phyloP scores from a whole-genome alignment of 2,329 filamentous ascomycete genomes.

The Penicillium vulpinum region DNA sequence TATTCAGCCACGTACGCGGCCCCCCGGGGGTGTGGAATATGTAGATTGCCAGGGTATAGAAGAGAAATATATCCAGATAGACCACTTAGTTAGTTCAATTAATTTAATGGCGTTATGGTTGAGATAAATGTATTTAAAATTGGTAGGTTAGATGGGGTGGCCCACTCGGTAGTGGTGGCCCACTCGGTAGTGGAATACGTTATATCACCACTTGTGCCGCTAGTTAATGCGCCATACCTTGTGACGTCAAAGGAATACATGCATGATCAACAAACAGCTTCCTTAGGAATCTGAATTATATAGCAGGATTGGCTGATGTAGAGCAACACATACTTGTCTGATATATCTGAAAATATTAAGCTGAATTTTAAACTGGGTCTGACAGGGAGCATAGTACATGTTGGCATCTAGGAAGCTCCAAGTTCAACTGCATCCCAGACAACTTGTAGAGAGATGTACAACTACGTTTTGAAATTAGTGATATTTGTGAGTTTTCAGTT shows the following conservation, averaged over 20 bases:
- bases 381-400: no score
- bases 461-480: background rate
- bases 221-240: background rate
- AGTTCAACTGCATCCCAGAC: background rate
- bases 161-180: no score
- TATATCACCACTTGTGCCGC: background rate
- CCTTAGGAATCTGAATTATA: background rate
- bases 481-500: background rate
- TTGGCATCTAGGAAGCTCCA: background rate
- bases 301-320: background rate
- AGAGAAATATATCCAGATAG: no score
- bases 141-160: no score
- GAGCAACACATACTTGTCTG: background rate
- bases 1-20: no score
- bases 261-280: slow-evolving; percentile 10
- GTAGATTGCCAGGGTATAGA: no score
- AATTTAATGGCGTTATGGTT: no score
- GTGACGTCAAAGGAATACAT: slow-evolving; percentile 24
- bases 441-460: background rate
- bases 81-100: no score
- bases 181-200: no score
- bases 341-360: background rate
- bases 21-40: no score
- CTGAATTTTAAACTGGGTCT: background rate
- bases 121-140: no score